These are phyloP conservation scores for Peniophora sp. DNA, from an alignment of 1,284 basidiomycete genomes.

Conservation along the genomic window DNA sequence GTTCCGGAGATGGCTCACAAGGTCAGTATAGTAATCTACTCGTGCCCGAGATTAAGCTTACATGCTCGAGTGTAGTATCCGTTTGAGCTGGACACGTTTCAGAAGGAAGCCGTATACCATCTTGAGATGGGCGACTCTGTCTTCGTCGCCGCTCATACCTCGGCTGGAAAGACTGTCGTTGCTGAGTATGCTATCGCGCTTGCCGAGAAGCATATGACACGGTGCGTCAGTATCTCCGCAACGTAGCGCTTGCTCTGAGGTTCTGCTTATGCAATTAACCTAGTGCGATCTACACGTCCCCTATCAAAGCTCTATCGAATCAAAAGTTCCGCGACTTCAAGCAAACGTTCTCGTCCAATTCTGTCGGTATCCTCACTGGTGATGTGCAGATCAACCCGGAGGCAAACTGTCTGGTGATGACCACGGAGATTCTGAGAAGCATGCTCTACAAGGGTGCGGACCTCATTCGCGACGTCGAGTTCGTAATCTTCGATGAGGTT, in stretches of 20 bases:
- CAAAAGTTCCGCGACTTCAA: slow-evolving; percentile 99
- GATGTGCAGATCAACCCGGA: slow-evolving; percentile 99
- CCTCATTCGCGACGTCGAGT: slow-evolving; percentile 97
- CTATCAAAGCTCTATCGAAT: slow-evolving; percentile 98
- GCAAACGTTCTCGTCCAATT: slow-evolving; percentile 86
- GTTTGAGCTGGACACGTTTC: slow-evolving; percentile 84
- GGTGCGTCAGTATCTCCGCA: slow-evolving; percentile 39
- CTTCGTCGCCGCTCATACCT: slow-evolving; percentile 98
- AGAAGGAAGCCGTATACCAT: slow-evolving; percentile 98
- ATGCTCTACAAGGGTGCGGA: slow-evolving; percentile 99
- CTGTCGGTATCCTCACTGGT: slow-evolving; percentile 95
- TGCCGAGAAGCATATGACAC: slow-evolving; percentile 97
- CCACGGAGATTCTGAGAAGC: slow-evolving; percentile 96
- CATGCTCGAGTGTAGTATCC: slow-evolving; percentile 52
- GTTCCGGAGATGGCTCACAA: slow-evolving; percentile 89
- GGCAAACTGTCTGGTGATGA: slow-evolving; percentile 96
- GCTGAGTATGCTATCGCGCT: slow-evolving; percentile 98
- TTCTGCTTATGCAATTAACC: slow-evolving; percentile 2
- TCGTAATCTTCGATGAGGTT: slow-evolving; percentile 99
- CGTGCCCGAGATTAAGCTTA: background rate
- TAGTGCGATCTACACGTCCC: slow-evolving; percentile 97
- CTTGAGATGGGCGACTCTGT: slow-evolving; percentile 97
- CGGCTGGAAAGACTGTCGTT: slow-evolving; percentile 99
- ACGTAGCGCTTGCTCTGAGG: background rate
- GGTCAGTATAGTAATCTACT: background rate